These are phyloP conservation scores for Anethum foeniculum DNA, from an alignment of 140 eudicot genomes.

Conservation along the genomic window DNA sequence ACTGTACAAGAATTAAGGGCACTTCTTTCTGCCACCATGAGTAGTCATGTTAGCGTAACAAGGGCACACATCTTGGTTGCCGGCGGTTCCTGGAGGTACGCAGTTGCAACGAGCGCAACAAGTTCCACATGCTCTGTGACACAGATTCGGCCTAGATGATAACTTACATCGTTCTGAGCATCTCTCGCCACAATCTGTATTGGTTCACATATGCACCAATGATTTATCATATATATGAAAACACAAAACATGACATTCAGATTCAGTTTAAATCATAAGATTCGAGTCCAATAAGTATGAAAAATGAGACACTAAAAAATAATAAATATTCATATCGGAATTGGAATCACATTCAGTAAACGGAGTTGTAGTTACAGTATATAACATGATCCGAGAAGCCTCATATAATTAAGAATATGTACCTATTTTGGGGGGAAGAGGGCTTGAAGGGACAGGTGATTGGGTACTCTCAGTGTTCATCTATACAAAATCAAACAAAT, in stretches of 20 bases:
- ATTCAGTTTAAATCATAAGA: too few species aligned
- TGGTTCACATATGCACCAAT: neutral
- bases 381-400: too few species aligned
- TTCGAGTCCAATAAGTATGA: too few species aligned
- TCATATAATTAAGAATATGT: neutral
- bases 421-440: neutral
- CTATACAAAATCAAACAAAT: neutral
- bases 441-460: neutral
- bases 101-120: constrained; percentile 5
- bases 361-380: too few species aligned
- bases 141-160: neutral
- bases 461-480: neutral
- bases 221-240: too few species aligned
- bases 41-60: neutral
- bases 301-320: too few species aligned
- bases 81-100: neutral
- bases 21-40: constrained; percentile 3
- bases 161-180: neutral
- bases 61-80: neutral
- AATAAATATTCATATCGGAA: too few species aligned
- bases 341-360: too few species aligned
- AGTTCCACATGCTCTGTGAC: neutral
- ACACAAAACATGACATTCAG: neutral
- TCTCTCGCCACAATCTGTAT: neutral
- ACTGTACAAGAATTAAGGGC: neutral